Base-by-base conservation (phyloP, 2,329 filamentous ascomycete species). In the Phyllosticta paracitricarpa region DNA sequence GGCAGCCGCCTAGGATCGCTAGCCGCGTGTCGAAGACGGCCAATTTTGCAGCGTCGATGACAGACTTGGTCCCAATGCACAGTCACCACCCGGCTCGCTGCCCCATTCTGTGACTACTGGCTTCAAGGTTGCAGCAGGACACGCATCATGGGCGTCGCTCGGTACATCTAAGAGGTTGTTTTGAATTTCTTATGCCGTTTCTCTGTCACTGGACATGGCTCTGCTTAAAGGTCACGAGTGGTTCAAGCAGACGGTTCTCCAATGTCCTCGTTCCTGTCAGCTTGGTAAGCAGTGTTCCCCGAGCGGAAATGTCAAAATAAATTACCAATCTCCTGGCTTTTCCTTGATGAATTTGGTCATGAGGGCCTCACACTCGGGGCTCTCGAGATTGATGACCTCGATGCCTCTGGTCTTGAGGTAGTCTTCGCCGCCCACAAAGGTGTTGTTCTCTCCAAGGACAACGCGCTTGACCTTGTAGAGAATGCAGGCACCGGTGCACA, bases 401-500 rank as follows among this genome's bases (percentile, higher is more conserved):
- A 91, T 82, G 24, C 88, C 88, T 62, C 83, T 81, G 66, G 81
- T 78, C 71, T 81, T 81, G 51, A 92, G 77, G 68, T 89, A 86
- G 33, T 84, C 81, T 73, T 92, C 89, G 17, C 87, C 88, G 30
- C 88, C 88, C 10, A 89, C 70, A 66, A 89, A 91, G 22, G 82
- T 91, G 69, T 83, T 83, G 75, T 91, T 91, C 77, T 92, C 89
- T 33, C 72, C 67, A 66, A 92, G 83, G 30, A 92, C 88, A 2
- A 91, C 87, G 24, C 88, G 81, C 55, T 81, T 79, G 62, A 92
- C 82, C 68, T 87, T 87, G 78, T 91, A 92, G 63, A 91, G 79
- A 63, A 92, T 77, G 68, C 88, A 91, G 2, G 88, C 87, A 8
- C 89, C 88, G 3, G 88, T 90, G 73, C 86, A 92, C 88, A 91